Conservation (phyloP, 2,329 filamentous ascomycete genomes). For the Aureobasidium zeae region DNA sequence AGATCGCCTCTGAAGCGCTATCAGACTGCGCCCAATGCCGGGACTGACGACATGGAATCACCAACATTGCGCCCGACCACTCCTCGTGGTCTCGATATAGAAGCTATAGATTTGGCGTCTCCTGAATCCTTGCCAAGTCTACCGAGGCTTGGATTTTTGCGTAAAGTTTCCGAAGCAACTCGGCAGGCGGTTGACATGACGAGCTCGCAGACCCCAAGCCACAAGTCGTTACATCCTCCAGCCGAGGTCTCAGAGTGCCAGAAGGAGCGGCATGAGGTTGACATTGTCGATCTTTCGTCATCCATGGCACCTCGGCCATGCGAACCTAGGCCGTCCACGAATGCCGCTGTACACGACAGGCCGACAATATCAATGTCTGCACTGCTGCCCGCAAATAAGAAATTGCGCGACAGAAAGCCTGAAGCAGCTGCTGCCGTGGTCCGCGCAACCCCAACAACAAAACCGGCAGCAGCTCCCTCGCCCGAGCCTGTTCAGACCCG, state of each 20-base stretch:
- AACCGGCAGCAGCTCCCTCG: background rate
- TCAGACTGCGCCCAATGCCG: slow-evolving; percentile 23
- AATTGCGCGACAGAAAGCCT: background rate
- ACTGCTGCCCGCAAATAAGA: background rate
- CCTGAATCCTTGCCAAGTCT: slow-evolving; percentile 14
- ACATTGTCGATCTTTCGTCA: background rate
- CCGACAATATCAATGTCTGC: background rate
- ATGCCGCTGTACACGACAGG: background rate
- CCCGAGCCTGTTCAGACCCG: background rate
- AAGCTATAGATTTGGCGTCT: slow-evolving; percentile 20
- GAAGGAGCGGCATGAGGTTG: no score
- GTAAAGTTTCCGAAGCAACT: background rate
- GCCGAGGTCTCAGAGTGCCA: background rate
- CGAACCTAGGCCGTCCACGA: background rate
- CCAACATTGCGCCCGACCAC: slow-evolving; percentile 12
- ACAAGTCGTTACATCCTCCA: background rate
- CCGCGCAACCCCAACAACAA: background rate
- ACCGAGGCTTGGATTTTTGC: background rate
- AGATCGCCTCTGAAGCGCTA: slow-evolving; percentile 24
- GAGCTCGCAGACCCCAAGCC: background rate
- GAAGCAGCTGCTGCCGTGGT: background rate
- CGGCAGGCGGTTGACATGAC: background rate
- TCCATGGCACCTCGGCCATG: slow-evolving; percentile 13
- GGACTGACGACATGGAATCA: slow-evolving; percentile 9
- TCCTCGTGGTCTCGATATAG: slow-evolving; percentile 12